Evolutionary conservation across 2,329 filamentous ascomycete species (phyloP).

Genomic region (Phoma sp.): DNA sequence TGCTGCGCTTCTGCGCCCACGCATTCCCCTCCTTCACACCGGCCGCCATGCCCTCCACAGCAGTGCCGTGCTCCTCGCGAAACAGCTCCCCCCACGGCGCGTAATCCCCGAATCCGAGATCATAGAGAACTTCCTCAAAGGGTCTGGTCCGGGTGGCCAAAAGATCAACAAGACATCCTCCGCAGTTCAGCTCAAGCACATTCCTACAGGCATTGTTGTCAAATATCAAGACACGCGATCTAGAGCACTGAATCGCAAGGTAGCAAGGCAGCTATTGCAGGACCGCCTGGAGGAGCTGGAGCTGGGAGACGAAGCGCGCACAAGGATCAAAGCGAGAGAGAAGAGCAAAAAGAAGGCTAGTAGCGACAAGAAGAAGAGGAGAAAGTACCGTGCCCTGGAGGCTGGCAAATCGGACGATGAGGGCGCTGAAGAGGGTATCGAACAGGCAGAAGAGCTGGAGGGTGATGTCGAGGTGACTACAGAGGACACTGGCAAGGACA

Average conservation of each 20-base stretch:
- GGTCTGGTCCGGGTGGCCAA: constrained; percentile 90
- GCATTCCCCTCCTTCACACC: constrained; percentile 24
- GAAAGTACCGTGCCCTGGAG: constrained; percentile 68
- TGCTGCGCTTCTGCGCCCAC: constrained; percentile 19
- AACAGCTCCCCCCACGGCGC: constrained; percentile 70
- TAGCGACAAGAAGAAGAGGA: constrained; percentile 78
- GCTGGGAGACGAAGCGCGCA: constrained; percentile 74
- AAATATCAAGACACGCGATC: constrained; percentile 94
- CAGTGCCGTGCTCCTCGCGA: constrained; percentile 21
- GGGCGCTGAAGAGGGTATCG: constrained; percentile 74
- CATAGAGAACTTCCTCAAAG: constrained; percentile 85
- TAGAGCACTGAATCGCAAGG: constrained; percentile 83
- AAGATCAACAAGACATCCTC: constrained; percentile 99
- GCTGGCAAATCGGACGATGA: constrained; percentile 51
- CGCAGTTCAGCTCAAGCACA: constrained; percentile 89
- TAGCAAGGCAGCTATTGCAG: constrained; percentile 79
- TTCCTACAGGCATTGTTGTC: constrained; percentile 88
- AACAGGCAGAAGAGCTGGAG: constrained; percentile 60
- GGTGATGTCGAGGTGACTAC: constrained; percentile 37
- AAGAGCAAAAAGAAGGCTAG: constrained; percentile 77
- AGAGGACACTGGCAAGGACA: not conserved
- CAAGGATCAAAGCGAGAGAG: constrained; percentile 67
- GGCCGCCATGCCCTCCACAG: constrained; percentile 13
- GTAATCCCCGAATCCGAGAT: constrained; percentile 80
- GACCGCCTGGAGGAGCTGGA: constrained; percentile 77